These are phyloP conservation scores for Plasmodiophora brassicae DNA, from an alignment of 208 protist genomes.

Conservation along the genomic window DNA sequence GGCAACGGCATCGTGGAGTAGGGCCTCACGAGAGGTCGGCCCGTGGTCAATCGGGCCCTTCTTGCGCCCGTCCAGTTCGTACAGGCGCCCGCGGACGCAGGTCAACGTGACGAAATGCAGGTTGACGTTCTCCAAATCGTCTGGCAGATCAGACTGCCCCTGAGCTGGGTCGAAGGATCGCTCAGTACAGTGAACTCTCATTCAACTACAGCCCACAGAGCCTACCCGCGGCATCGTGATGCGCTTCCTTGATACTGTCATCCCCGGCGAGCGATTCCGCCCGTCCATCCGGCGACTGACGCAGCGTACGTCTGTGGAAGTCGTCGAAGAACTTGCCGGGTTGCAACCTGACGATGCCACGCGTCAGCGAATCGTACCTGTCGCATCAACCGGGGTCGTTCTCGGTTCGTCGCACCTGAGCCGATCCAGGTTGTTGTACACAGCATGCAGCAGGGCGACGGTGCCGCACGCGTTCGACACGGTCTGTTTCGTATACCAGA, in stretches of 20 bases:
- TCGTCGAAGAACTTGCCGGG: background rate
- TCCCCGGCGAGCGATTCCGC: constrained; percentile 14
- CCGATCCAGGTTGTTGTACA: constrained; percentile 38
- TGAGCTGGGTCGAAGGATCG: too few relatives aligned
- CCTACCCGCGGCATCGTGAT: constrained; percentile 34
- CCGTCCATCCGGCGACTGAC: constrained; percentile 29
- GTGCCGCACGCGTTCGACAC: constrained; percentile 49
- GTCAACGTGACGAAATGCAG: constrained; percentile 49
- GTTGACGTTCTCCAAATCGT: background rate
- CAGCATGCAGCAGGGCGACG: constrained; percentile 44
- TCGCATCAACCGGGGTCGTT: too few relatives aligned
- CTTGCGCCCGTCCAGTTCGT: constrained; percentile 47
- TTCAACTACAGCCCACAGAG: background rate
- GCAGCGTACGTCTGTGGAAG: background rate
- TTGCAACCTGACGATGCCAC: too few relatives aligned
- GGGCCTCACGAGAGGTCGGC: background rate
- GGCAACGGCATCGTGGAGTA: constrained; percentile 36
- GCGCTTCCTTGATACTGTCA: constrained; percentile 26
- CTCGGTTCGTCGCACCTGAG: too few relatives aligned
- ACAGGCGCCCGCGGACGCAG: constrained; percentile 17
- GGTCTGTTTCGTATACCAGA: constrained; percentile 44
- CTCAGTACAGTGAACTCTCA: background rate
- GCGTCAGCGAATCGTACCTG: too few relatives aligned
- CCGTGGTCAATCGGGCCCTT: constrained; percentile 42
- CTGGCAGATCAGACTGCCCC: background rate